phyloP scores from a whole-genome alignment of 257 asterid species.

The Osmanthus fragrans region DNA sequence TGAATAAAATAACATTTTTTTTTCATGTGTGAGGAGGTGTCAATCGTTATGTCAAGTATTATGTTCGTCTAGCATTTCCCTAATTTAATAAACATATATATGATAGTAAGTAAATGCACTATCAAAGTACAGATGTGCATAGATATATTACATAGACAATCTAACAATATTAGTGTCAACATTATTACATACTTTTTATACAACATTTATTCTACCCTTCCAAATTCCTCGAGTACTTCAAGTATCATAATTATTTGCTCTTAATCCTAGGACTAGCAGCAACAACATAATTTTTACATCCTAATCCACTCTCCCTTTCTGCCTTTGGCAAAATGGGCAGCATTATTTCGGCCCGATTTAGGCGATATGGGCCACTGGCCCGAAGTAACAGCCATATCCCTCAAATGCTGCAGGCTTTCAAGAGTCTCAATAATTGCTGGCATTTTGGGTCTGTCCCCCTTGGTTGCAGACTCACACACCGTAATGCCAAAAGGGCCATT shows the following conservation, averaged over 20 bases:
- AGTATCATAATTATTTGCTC: slow-evolving; percentile 33
- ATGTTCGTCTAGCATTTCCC: too few relatives aligned
- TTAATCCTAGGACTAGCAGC: slow-evolving; percentile 61
- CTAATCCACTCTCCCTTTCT: slow-evolving; percentile 54
- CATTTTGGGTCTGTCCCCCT: slow-evolving; percentile 90
- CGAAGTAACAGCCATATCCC: slow-evolving; percentile 65
- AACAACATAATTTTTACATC: slow-evolving; percentile 53
- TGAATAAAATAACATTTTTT: too few relatives aligned
- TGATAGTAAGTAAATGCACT: too few relatives aligned
- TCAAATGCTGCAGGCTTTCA: slow-evolving; percentile 56
- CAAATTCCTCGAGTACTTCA: neutral
- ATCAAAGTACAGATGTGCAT: too few relatives aligned
- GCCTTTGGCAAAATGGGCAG: slow-evolving; percentile 28
- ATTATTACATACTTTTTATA: neutral
- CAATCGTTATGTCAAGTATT: too few relatives aligned
- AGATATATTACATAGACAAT: neutral
- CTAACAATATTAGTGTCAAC: neutral
- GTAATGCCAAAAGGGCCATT: slow-evolving; percentile 66
- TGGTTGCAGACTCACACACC: slow-evolving; percentile 75
- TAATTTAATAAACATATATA: too few relatives aligned
- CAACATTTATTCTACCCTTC: neutral
- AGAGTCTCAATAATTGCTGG: slow-evolving; percentile 76
- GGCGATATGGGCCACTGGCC: slow-evolving; percentile 76
- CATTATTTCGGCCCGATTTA: slow-evolving; percentile 34
- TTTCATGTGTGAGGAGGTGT: too few relatives aligned